A percentile compares a stretch with the other conserved stretches of the same genome.
Evolutionary conservation across 1,284 basidiomycete species (phyloP).

Genomic region (Cutaneotrichosporon arboriforme): DNA sequence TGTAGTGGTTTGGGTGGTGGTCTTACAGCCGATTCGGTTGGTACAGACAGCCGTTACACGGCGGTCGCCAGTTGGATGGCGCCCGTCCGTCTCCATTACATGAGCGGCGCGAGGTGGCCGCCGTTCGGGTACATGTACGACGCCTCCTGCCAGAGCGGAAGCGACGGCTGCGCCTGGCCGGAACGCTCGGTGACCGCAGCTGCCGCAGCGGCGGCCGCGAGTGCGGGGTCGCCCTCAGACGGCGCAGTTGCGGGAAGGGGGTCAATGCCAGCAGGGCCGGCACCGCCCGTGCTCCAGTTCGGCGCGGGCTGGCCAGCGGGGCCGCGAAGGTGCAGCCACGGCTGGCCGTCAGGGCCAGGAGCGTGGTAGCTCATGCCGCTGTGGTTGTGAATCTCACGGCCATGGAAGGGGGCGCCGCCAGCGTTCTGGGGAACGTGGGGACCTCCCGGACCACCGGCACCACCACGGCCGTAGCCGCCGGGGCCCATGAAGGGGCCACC

Average conservation of each 20-base stretch:
- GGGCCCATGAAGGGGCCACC: conserved; percentile 35
- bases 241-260: conserved; percentile 21
- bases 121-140: conserved; percentile 24
- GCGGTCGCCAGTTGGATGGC: neutral
- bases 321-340: conserved; percentile 44
- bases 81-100: conserved; percentile 11
- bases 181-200: conserved; percentile 12
- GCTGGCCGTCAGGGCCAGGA: conserved; percentile 44
- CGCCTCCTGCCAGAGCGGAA: conserved; percentile 22
- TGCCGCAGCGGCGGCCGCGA: conserved; percentile 12
- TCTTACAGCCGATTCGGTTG: conserved; percentile 18
- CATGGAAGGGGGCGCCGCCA: conserved; percentile 16
- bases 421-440: conserved; percentile 16
- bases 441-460: conserved; percentile 5
- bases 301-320: conserved; percentile 35
- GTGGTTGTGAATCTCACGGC: conserved; percentile 32
- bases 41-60: neutral
- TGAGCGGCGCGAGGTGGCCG: conserved; percentile 17
- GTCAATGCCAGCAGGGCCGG: conserved; percentile 15
- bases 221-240: conserved; percentile 15
- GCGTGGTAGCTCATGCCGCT: conserved; percentile 44
- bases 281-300: conserved; percentile 27
- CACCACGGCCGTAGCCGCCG: conserved; percentile 24
- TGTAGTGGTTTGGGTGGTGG: conserved; percentile 1
- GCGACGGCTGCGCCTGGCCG: conserved; percentile 14